Evolutionary conservation across 1,284 basidiomycete species (phyloP), one percentile per base, ranked within the genome.

Genomic region (Cutaneotrichosporon cutaneum): DNA sequence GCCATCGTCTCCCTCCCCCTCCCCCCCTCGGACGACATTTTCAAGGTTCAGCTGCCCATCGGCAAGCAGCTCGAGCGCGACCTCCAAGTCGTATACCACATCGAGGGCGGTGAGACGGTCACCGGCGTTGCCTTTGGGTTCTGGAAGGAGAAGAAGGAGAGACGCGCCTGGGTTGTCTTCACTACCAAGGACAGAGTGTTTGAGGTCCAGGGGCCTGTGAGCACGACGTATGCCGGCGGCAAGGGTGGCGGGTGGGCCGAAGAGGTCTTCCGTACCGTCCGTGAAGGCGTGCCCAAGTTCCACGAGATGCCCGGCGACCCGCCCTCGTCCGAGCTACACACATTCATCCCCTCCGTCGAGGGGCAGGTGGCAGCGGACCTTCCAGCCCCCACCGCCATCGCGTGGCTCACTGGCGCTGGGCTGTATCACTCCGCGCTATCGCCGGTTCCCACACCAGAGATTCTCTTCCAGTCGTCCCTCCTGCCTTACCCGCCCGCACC

Each of bases 331-430:
- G 88, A 92, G 70, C 80, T 95, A 33, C 88, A 89, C 64, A 87
- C 90, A 64, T 92, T 85, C 75, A 87, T 84, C 21, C 85, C 72
- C 1, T 65, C 84, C 4, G 86, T 87, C 69, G 82, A 87, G 5
- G 87, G 87, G 63, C 88, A 73, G 85, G 11, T 81, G 82, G 56
- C 88, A 2, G 36, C 65, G 85, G 50, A 71, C 87, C 62, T 76
- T 54, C 73, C 59, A 35, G 72, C 54, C 86, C 90, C 21, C 84
- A 83, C 74, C 80, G 83, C 54, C 9, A 82, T 95, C 67, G 93
- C 92, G 3, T 97, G 94, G 94, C 85, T 95, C 81, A 95, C 92
- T 56, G 87, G 90, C 88, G 71, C 88, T 27, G 93, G 94, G 8
- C 85, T 95, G 54, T 96, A 93, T 74, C 88, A 93, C 71, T 91